Conservation (phyloP, 345 rosid genomes). For the Camelina hispida region DNA sequence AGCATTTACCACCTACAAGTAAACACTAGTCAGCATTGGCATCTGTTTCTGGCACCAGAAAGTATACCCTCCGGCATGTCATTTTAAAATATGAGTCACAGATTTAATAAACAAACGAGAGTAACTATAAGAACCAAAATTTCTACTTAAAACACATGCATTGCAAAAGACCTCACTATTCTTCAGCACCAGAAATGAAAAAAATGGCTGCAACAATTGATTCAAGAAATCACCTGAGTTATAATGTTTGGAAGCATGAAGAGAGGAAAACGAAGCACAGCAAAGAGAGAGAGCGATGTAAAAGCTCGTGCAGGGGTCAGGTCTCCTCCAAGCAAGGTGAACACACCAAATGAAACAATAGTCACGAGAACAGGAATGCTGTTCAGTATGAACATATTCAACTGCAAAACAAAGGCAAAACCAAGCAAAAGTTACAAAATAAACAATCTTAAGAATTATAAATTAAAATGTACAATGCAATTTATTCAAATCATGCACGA, state of each 20-base stretch:
- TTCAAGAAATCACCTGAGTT: constrained; percentile 71
- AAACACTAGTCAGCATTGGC: constrained; percentile 15
- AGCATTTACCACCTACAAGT: constrained; percentile 84
- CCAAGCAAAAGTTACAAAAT: constrained; percentile 42
- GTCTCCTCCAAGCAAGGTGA: constrained; percentile 97
- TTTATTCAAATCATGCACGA: background rate
- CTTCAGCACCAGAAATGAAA: constrained; percentile 7
- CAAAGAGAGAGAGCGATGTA: constrained; percentile 93
- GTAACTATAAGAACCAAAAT: constrained; percentile 18
- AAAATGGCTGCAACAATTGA: background rate
- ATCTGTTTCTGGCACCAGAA: constrained; percentile 23
- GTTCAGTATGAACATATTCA: constrained; percentile 79
- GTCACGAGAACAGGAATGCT: constrained; percentile 96
- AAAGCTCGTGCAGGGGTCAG: constrained; percentile 98
- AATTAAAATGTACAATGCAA: background rate
- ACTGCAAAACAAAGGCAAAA: constrained; percentile 58
- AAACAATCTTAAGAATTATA: constrained; percentile 16
- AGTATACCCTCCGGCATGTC: background rate
- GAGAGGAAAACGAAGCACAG: constrained; percentile 96
- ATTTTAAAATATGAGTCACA: background rate
- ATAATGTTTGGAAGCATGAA: constrained; percentile 94
- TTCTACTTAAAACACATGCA: constrained; percentile 21
- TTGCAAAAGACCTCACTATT: constrained; percentile 2
- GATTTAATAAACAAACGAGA: background rate
- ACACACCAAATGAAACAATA: constrained; percentile 88